Evolutionary conservation across 2,329 filamentous ascomycete genomes (phyloP).

Genomic region (Lasiodiplodia sp.): DNA sequence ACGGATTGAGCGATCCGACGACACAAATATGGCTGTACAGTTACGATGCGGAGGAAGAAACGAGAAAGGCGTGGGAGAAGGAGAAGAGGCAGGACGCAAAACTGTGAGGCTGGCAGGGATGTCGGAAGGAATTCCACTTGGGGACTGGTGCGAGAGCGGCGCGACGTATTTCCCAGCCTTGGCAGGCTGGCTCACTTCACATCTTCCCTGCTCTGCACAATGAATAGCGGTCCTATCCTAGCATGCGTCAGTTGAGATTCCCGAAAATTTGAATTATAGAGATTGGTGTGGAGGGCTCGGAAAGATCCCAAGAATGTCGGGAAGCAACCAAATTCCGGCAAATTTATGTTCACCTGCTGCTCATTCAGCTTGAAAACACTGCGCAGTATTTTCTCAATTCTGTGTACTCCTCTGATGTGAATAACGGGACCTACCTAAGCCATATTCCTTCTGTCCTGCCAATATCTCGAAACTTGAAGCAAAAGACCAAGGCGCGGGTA

Average conservation of each 20-base stretch:
- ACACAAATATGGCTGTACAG: constrained; percentile 21
- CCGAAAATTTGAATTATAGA: background rate
- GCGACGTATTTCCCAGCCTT: constrained; percentile 18
- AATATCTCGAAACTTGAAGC: too few species aligned
- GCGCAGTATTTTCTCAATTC: too few species aligned
- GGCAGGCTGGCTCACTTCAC: constrained; percentile 6
- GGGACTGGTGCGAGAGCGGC: background rate
- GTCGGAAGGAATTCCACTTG: background rate
- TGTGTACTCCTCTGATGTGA: too few species aligned
- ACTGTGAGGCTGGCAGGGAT: background rate
- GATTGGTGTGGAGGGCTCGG: background rate
- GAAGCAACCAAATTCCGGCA: background rate
- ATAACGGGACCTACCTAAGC: too few species aligned
- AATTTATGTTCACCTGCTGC: too few species aligned
- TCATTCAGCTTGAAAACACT: too few species aligned
- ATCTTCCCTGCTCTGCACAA: background rate
- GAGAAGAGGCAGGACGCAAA: background rate
- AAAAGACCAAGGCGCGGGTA: too few species aligned
- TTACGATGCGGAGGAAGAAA: constrained; percentile 18
- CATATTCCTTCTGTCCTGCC: too few species aligned
- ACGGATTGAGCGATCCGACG: constrained; percentile 15
- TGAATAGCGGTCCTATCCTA: background rate
- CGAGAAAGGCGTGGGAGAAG: constrained; percentile 34
- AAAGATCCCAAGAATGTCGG: background rate
- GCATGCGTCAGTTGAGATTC: background rate